Percentiles rank a stretch among this genome's conserved stretches.
Conservation (phyloP, 1,284 basidiomycete species). For the Ganoderma lucidum region DNA sequence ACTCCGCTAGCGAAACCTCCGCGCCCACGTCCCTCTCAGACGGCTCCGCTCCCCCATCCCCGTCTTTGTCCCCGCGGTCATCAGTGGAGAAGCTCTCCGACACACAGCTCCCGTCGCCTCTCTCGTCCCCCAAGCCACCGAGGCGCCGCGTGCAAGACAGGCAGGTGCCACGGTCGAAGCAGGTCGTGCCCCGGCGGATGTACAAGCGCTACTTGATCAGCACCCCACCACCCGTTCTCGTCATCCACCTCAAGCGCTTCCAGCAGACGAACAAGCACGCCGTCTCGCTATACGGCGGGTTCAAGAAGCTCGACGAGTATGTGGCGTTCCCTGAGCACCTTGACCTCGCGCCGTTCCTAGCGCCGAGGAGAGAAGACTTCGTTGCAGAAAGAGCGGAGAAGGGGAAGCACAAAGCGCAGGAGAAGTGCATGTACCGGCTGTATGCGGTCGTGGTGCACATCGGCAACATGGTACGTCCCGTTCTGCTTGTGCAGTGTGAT, state of each 20-base stretch:
- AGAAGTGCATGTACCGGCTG: slow-evolving; percentile 73
- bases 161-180: slow-evolving; percentile 56
- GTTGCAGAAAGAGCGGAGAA: slow-evolving; percentile 49
- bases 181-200: slow-evolving; percentile 80
- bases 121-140: slow-evolving; percentile 21
- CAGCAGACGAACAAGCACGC: slow-evolving; percentile 73
- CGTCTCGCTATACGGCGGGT: slow-evolving; percentile 62
- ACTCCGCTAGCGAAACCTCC: slow-evolving; percentile 42
- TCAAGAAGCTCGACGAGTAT: slow-evolving; percentile 90
- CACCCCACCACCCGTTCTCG: slow-evolving; percentile 86
- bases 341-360: slow-evolving; percentile 87
- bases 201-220: slow-evolving; percentile 95
- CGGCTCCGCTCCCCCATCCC: slow-evolving; percentile 50
- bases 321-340: slow-evolving; percentile 89
- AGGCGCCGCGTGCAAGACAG: slow-evolving; percentile 21
- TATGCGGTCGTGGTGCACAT: slow-evolving; percentile 93
- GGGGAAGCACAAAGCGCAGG: slow-evolving; percentile 46
- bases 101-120: slow-evolving; percentile 28
- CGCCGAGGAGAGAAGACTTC: slow-evolving; percentile 81
- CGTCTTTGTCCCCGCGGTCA: slow-evolving; percentile 42
- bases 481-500: slow-evolving; percentile 13
- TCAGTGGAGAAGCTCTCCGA: slow-evolving; percentile 38
- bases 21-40: slow-evolving; percentile 40
- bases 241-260: slow-evolving; percentile 94
- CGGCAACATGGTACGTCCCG: slow-evolving; percentile 78